A percentile compares a stretch with the other conserved stretches of the same genome.
Evolutionary conservation across 768 basidiomycete species (phyloP).

Genomic region (Pleurotus platypus): DNA sequence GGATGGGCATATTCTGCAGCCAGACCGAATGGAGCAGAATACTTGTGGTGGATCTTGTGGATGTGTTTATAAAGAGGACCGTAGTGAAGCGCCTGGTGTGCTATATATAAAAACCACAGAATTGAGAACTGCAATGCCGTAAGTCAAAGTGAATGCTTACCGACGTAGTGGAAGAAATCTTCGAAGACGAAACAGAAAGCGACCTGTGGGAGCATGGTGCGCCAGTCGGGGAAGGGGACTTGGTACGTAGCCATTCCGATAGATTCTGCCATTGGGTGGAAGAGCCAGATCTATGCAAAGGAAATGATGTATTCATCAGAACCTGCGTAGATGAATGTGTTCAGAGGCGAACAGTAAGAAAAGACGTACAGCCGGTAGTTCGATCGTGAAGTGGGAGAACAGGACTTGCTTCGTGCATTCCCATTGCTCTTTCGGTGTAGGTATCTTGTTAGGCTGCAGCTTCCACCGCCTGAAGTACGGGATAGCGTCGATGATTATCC

Average conservation of each 20-base stretch:
- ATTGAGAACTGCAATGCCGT: not conserved
- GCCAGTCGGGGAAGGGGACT: constrained; percentile 81
- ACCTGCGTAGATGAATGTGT: not conserved
- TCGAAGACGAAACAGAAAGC: constrained; percentile 93
- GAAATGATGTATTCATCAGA: not conserved
- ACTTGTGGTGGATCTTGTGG: constrained; percentile 97
- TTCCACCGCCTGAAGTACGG: constrained; percentile 96
- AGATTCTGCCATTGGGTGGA: constrained; percentile 85
- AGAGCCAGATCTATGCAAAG: constrained; percentile 70
- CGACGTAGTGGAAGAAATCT: constrained; percentile 91
- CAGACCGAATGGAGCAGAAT: constrained; percentile 94
- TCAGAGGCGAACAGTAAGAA: not conserved
- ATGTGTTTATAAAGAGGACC: constrained; percentile 85
- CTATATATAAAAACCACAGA: constrained; percentile 29
- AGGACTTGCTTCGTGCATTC: constrained; percentile 93
- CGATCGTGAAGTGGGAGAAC: constrained; percentile 93
- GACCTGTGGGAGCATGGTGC: constrained; percentile 71
- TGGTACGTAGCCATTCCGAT: constrained; percentile 92
- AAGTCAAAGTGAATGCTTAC: constrained; percentile 29
- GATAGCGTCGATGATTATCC: constrained; percentile 93
- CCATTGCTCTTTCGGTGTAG: constrained; percentile 84
- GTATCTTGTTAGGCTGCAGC: constrained; percentile 83
- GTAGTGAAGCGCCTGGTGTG: constrained; percentile 89
- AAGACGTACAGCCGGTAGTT: constrained; percentile 75
- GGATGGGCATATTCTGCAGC: constrained; percentile 99